Evolutionary conservation across 129 eudicot genomes (phyloP).

Genomic region (Smallanthus sonchifolius): DNA sequence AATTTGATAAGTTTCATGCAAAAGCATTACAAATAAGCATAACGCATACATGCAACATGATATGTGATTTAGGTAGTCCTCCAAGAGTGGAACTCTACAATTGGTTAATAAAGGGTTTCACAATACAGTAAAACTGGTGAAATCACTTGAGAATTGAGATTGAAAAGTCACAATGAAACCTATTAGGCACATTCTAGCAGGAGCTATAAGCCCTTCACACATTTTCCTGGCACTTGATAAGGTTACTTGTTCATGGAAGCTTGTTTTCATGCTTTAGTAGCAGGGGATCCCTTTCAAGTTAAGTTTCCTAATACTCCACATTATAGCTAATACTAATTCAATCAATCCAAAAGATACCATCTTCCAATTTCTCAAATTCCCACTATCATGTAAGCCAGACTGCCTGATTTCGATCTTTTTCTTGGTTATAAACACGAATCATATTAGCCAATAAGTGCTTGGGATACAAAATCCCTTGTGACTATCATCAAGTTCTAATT

Average conservation of each 20-base stretch:
- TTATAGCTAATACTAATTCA: neutral
- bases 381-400: neutral
- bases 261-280: neutral
- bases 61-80: conserved; percentile 1
- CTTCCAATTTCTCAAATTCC: neutral
- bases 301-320: neutral
- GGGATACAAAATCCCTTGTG: neutral
- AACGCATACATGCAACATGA: neutral
- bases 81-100: neutral
- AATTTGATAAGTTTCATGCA: neutral
- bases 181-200: neutral
- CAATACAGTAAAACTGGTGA: neutral
- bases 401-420: neutral
- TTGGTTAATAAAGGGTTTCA: neutral
- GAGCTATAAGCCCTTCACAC: neutral
- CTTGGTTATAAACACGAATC: neutral
- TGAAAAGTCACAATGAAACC: neutral
- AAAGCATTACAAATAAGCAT: conserved; percentile 1
- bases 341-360: neutral
- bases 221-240: neutral
- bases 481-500: neutral
- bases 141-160: neutral
- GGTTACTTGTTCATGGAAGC: neutral
- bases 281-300: neutral
- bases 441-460: neutral